These are phyloP conservation scores for Mallotus repandus DNA, from an alignment of 441 rosid genomes.

Conservation along the genomic window DNA sequence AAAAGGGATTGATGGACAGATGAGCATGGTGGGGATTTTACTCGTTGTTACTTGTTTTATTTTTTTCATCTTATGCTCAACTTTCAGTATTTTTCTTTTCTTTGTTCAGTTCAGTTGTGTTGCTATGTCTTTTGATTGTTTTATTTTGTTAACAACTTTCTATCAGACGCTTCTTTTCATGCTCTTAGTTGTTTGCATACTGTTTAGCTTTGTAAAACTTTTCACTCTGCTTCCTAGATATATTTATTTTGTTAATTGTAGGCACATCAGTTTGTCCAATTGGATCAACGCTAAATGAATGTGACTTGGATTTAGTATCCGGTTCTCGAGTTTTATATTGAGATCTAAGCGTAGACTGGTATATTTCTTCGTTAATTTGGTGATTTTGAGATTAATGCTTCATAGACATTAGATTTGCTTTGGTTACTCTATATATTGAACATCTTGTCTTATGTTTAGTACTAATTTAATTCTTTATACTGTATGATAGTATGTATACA, in stretches of 20 bases:
- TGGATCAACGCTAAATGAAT: constrained; percentile 35
- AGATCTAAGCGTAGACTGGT: no score
- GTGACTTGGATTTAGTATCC: no score
- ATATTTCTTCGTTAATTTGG: no score
- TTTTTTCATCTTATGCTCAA: background rate
- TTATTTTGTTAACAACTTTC: background rate
- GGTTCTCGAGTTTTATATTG: no score
- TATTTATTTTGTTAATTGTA: constrained; percentile 17
- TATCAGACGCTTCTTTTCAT: background rate
- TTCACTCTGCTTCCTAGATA: background rate
- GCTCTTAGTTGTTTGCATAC: background rate
- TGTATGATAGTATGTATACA: no score
- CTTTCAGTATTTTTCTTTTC: background rate
- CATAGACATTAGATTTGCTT: no score
- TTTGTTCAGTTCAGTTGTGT: background rate
- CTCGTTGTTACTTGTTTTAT: background rate
- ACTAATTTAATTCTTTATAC: background rate
- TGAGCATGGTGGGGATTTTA: no score
- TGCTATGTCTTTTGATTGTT: background rate
- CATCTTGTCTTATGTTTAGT: no score
- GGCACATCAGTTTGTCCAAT: constrained; percentile 94
- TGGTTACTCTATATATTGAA: no score
- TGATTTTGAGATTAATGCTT: no score
- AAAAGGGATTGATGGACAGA: no score
- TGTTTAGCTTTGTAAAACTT: background rate